Evolutionary conservation across 495 filamentous ascomycete genomes (phyloP).

Genomic region (Talaromyces proteolyticus): DNA sequence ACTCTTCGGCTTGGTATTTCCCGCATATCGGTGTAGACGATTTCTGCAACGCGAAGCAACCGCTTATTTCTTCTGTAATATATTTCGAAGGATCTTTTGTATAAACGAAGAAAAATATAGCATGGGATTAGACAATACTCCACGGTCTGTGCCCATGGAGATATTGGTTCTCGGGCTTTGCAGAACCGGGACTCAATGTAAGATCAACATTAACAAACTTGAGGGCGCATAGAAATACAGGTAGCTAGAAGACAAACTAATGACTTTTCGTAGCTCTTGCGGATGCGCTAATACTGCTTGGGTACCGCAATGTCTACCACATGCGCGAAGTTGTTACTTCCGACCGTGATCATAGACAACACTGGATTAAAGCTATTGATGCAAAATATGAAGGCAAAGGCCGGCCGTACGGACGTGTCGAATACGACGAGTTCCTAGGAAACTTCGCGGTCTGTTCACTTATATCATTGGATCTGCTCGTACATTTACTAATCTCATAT

Average conservation of each 20-base stretch:
- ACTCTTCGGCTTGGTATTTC: no score
- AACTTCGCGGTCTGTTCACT: slow-evolving; percentile 7
- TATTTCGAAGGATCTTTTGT: neutral
- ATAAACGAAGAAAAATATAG: neutral
- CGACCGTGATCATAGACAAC: neutral
- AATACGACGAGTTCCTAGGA: slow-evolving; percentile 50
- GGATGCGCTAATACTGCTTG: slow-evolving; percentile 52
- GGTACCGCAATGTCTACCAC: slow-evolving; percentile 59
- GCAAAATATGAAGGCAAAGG: slow-evolving; percentile 39
- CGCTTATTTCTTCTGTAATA: no score
- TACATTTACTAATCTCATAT: no score
- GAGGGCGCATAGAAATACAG: no score
- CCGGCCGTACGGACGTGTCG: slow-evolving; percentile 35
- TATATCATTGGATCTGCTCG: no score
- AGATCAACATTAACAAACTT: no score
- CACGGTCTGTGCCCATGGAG: slow-evolving; percentile 6
- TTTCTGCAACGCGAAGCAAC: no score
- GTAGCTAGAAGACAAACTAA: no score
- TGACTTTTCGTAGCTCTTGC: slow-evolving; percentile 50
- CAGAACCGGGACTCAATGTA: slow-evolving; percentile 12
- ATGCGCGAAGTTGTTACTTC: slow-evolving; percentile 21
- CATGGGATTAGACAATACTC: neutral
- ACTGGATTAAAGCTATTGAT: slow-evolving; percentile 44
- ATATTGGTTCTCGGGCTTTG: slow-evolving; percentile 11
- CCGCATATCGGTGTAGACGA: no score